phyloP scores from a whole-genome alignment of 805 yeast genomes.

The Saturnispora dispora region DNA sequence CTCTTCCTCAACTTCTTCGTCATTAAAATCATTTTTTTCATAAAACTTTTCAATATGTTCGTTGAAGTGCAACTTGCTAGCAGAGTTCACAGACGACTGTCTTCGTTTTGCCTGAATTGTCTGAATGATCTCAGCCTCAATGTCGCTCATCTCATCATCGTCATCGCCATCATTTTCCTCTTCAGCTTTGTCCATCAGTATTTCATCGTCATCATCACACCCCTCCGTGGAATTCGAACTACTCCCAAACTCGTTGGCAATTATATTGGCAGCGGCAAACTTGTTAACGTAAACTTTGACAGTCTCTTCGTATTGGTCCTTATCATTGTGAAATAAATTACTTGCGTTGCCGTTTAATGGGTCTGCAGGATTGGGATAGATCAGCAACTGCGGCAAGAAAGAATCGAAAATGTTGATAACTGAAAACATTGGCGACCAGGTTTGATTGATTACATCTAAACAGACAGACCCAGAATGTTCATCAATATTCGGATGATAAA shows the following conservation, averaged over 20 bases:
- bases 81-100: slow-evolving; percentile 4
- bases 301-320: slow-evolving; percentile 51
- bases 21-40: background rate
- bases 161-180: background rate
- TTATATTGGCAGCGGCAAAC: slow-evolving; percentile 44
- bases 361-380: slow-evolving; percentile 91
- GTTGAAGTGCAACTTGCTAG: background rate
- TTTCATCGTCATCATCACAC: background rate
- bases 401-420: slow-evolving; percentile 83
- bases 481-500: slow-evolving; percentile 93
- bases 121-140: slow-evolving; percentile 3
- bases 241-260: slow-evolving; percentile 18
- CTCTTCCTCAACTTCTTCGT: background rate
- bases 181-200: background rate
- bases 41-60: background rate
- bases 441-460: slow-evolving; percentile 90
- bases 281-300: slow-evolving; percentile 66
- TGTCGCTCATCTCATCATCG: slow-evolving; percentile 4
- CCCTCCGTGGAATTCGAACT: background rate
- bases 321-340: slow-evolving; percentile 62
- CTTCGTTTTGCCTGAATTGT: slow-evolving; percentile 5
- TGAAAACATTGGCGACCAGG: slow-evolving; percentile 98
- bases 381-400: slow-evolving; percentile 82
- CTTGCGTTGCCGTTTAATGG: slow-evolving; percentile 92
- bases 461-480: slow-evolving; percentile 87